phyloP scores from a whole-genome alignment of 2,329 filamentous ascomycete species.

The Mollisiaceae sp. region DNA sequence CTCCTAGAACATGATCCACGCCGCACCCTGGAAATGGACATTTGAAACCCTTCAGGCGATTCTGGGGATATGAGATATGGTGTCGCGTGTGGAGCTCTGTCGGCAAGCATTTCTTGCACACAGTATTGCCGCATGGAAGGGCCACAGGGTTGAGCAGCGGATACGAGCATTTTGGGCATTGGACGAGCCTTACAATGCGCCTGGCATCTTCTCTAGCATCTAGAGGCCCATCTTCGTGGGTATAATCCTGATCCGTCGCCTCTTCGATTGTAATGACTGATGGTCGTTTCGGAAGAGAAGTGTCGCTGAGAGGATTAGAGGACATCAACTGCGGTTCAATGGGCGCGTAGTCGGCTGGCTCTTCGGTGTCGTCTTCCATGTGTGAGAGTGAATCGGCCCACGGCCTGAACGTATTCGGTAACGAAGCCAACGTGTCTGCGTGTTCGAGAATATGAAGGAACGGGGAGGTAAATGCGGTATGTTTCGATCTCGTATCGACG shows the following conservation, averaged over 20 bases:
- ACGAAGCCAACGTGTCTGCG: constrained; percentile 14
- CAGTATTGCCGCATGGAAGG: constrained; percentile 78
- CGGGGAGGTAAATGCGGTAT: neutral
- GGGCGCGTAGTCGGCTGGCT: constrained; percentile 26
- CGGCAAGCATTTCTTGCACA: constrained; percentile 80
- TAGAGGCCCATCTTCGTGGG: constrained; percentile 40
- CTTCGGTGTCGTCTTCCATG: constrained; percentile 17
- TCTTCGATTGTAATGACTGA: constrained; percentile 20
- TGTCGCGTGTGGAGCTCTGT: constrained; percentile 60
- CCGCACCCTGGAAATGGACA: constrained; percentile 73
- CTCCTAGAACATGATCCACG: constrained; percentile 74
- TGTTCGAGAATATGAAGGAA: neutral
- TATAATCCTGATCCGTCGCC: constrained; percentile 5
- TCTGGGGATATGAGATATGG: constrained; percentile 79
- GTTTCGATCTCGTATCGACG: neutral
- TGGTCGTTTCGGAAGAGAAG: constrained; percentile 27
- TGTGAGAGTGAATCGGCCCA: constrained; percentile 18
- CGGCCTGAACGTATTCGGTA: constrained; percentile 15
- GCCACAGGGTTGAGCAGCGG: constrained; percentile 73
- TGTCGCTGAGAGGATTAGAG: constrained; percentile 31
- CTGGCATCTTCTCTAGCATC: constrained; percentile 61
- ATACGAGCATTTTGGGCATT: constrained; percentile 76
- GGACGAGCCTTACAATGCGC: constrained; percentile 72
- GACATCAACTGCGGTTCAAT: constrained; percentile 32
- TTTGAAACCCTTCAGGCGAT: constrained; percentile 70